Base-by-base conservation (phyloP, 1,139 yeast genomes). In the Eremothecium sinecaudum region DNA sequence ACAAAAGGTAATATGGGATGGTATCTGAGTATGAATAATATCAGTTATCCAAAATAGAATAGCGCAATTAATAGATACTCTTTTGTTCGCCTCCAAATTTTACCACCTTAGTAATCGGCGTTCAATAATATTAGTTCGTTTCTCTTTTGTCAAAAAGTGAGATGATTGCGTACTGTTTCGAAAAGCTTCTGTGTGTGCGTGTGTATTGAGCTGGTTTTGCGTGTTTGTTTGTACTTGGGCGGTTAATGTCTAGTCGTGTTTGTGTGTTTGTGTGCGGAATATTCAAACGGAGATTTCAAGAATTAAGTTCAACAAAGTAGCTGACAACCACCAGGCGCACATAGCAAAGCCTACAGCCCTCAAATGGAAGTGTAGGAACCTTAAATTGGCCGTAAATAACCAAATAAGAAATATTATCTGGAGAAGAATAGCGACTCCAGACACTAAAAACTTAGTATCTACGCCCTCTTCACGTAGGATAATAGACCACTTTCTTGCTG, bases 311-410 rank as follows among this genome's bases (percentile, higher is more conserved):
- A 38, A 32, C 9, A 46, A n/a, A 2, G 59, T 54, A 2, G 59
- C 53, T 4, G 45, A 13, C 2, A 42, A 46, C 59, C 60, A 55
- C 19, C 50, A 31, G 10, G 37, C 36, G 34, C 60, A 53, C 56
- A 55, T 51, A 4, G 27, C 10, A 3, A 54, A 22, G 5, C 60
- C 60, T 8, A 52, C 24, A 7, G 27, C 14, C 34, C 39, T 46
- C 41, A 45, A 44, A 20, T 45, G 42, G 4, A 31, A 30, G 11
- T 36, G 41, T 15, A 27, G 17, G 21, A 27, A 27, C 11, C 30
- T 19, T 27, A 21, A 19, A 14, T 27, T 27, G n/a, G 30, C 17
- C 30, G 17, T 16, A 27, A 27, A 27, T 5, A 27, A 14, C 30
- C 30, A 27, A 19, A 27, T 16, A 27, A 52, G 34, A 12, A 44